Evolutionary conservation across 495 filamentous ascomycete genomes (phyloP), one percentile per base, ranked within the genome.

Genomic region (Talaromyces trachyspermus): DNA sequence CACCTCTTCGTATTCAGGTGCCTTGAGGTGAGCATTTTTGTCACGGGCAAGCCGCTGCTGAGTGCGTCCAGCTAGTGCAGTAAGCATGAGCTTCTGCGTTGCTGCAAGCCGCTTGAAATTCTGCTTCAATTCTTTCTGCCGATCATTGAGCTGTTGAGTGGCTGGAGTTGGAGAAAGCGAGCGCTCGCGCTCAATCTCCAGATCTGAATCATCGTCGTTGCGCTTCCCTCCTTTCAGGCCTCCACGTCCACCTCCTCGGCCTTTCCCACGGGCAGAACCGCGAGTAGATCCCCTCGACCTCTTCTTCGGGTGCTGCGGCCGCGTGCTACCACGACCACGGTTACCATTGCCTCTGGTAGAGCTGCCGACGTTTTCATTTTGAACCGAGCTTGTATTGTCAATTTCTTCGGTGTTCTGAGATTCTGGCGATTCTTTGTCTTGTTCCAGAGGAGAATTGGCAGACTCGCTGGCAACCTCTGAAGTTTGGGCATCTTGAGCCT

Each of bases 81-180:
- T 56, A 20, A 76, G 40, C 2, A 71, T 63, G 17, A 65, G 29
- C 37, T 64, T 59, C 44, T 74, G 70, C 0, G 62, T 63, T 10
- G 61, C 56, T 30, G 65, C 70, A 19, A 74, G 55, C 26, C 61
- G 63, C 53, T 68, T 72, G 49, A 75, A 74, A 1, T 65, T 49
- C 11, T 57, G 54, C 25, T 67, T 62, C 25, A 78, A 26, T 46
- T 70, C 63, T 3, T 62, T 66, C 49, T 71, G 69, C 4, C 70
- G 66, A 20, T 61, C 52, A 23, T 65, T 65, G 8, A 74, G 58
- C 17, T 56, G 65, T 39, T 67, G 60, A 3, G 64, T 63, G 8
- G 49, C 48, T 6, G 61, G 58, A 47, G 52, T 62, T 4, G 66
- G 70, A 5, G 61, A 64, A 2, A 64, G 66, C 7, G 68, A 62